Base-by-base conservation (phyloP, 352 stramenopile species). In the Phytophthora pseudosyringae region DNA sequence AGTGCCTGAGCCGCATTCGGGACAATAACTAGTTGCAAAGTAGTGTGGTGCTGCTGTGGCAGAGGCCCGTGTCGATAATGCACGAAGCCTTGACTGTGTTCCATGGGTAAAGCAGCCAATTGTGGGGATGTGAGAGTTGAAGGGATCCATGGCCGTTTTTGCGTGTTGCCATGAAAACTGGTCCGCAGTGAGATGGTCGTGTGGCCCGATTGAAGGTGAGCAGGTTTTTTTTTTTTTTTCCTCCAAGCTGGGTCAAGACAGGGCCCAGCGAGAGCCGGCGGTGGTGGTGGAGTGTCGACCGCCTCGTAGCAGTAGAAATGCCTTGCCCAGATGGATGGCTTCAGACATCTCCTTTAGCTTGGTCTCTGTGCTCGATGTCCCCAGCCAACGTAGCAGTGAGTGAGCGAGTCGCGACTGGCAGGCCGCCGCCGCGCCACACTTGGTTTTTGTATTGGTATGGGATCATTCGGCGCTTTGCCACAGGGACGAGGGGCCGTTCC, bases 401-500 rank as follows among this genome's bases (percentile, higher is more conserved):
- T 1, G 10, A 25, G 11, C 15, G 39, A 18, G 39, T 26, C 1
- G 13, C 5, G 25, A 41, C 44, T 43, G 26, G 21, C 21, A 2
- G 21, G 40, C 16, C 53, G 53, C 40, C 28, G 18, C 12, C 15
- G 3, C 10, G 21, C 44, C 12, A 40, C 29, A 71, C 54, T 59
- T 59, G 26, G 4, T 31, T 11, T 59, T 48, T 65, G 38, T 36
- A 52, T 48, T n/a, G 12, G 16, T n/a, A 1, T 21, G 10, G 21
- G 32, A 48, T 59, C 46, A 40, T 45, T 45, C 39, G n/a, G 4
- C 21, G 48, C 2, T 49, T 32, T 49, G 25, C 13, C 28, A 11
- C 10, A 61, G 44, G 55, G 45, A 56, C 44, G 36, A 68, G 51
- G 5, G 16, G 39, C 60, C 58, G 31, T 68, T 67, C 50, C 50